Evolutionary conservation across 176 grass and related monocot genomes (phyloP).

Genomic region (Pontederia crassipes): DNA sequence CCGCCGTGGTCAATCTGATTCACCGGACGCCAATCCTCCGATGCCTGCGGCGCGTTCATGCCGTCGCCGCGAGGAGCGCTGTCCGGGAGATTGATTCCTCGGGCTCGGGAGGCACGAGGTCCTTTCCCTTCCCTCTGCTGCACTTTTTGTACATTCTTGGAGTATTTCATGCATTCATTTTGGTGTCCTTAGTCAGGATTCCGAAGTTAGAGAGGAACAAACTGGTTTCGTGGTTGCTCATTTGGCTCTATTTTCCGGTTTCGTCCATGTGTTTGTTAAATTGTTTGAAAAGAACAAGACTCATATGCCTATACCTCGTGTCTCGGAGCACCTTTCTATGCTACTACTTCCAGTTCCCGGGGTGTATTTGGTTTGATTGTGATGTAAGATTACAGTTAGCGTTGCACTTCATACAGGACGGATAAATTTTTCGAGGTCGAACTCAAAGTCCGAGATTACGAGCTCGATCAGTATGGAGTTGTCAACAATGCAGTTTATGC

Average conservation of each 20-base stretch:
- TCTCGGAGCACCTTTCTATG: neutral
- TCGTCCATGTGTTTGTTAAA: too few species aligned
- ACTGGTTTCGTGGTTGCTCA: too few species aligned
- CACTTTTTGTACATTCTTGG: neutral
- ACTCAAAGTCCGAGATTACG: conserved; percentile 76
- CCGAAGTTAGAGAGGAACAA: too few species aligned
- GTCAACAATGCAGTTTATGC: conserved; percentile 88
- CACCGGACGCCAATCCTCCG: neutral
- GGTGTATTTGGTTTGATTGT: neutral
- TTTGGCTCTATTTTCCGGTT: too few species aligned
- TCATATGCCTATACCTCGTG: too few species aligned
- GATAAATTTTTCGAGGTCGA: conserved; percentile 55
- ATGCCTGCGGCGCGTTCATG: neutral
- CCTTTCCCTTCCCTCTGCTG: neutral
- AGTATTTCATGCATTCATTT: neutral
- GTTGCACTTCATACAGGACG: conserved; percentile 20
- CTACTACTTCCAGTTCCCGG: neutral
- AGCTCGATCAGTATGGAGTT: conserved; percentile 84
- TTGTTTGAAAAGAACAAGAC: too few species aligned
- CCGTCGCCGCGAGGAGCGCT: neutral
- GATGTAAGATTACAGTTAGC: too few species aligned
- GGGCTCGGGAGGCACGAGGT: neutral
- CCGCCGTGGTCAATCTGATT: too few species aligned
- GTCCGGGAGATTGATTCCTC: neutral
- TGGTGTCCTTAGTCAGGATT: neutral